These are phyloP conservation scores for Xylariaceae sp. DNA, from an alignment of 2,329 filamentous ascomycete species.

Conservation along the genomic window DNA sequence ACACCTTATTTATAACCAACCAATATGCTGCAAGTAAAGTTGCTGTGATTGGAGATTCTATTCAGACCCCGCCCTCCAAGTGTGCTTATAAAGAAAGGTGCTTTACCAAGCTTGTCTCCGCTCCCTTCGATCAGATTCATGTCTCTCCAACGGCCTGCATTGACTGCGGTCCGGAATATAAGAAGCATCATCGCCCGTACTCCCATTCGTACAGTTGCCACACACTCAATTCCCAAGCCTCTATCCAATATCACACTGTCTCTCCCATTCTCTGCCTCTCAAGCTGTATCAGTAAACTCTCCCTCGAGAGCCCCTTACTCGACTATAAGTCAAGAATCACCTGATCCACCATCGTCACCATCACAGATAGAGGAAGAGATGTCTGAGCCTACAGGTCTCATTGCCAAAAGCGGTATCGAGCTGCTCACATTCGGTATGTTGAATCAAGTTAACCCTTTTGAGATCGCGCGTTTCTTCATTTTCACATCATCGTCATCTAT, in stretches of 20 bases:
- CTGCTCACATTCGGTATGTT: conserved; percentile 61
- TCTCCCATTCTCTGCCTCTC: neutral
- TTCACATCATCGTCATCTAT: neutral
- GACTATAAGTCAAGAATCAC: conserved; percentile 11
- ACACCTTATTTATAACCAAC: too few relatives aligned
- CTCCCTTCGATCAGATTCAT: conserved; percentile 22
- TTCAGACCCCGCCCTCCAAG: neutral
- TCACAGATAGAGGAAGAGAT: conserved; percentile 35
- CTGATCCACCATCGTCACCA: neutral
- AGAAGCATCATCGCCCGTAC: conserved; percentile 27
- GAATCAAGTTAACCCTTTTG: neutral
- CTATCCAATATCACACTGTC: neutral
- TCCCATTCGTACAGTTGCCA: conserved; percentile 9
- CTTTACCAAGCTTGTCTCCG: conserved; percentile 8
- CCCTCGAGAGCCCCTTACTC: conserved; percentile 25
- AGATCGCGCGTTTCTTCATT: neutral
- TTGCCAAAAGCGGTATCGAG: conserved; percentile 69
- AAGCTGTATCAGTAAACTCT: neutral
- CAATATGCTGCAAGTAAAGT: neutral
- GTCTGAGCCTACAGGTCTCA: conserved; percentile 60
- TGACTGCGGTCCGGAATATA: conserved; percentile 32
- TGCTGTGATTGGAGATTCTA: conserved; percentile 5
- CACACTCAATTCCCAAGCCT: neutral
- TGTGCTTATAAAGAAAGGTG: conserved; percentile 20
- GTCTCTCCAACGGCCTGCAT: conserved; percentile 22